These are phyloP conservation scores for Pisolithus albus DNA, from an alignment of 768 basidiomycete genomes.

Conservation along the genomic window DNA sequence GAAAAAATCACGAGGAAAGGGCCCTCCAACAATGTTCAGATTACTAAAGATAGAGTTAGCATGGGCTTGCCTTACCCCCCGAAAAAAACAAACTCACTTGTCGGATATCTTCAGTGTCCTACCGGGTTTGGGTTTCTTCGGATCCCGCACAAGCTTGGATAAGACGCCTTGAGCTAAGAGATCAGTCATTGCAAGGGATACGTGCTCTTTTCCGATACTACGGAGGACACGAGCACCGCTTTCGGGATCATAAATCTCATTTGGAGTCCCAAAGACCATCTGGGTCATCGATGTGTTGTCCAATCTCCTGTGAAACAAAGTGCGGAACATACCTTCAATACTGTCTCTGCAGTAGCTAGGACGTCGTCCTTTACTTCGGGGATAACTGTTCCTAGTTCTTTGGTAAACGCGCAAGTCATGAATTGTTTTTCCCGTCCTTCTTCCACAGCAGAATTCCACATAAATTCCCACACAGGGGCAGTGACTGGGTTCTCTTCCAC, in stretches of 20 bases:
- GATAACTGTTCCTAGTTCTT: slow-evolving; percentile 28
- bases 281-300: slow-evolving; percentile 22
- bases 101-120: slow-evolving; percentile 75
- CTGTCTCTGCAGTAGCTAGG: slow-evolving; percentile 55
- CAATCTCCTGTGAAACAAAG: background rate
- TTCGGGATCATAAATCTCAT: slow-evolving; percentile 61
- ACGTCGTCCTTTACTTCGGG: slow-evolving; percentile 27
- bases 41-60: slow-evolving; percentile 39
- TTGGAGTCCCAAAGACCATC: slow-evolving; percentile 75
- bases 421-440: slow-evolving; percentile 70
- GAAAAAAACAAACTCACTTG: slow-evolving; percentile 29
- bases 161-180: slow-evolving; percentile 61
- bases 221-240: slow-evolving; percentile 51
- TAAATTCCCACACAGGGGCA: slow-evolving; percentile 58
- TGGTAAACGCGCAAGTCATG: slow-evolving; percentile 49
- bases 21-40: slow-evolving; percentile 58
- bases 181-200: slow-evolving; percentile 49
- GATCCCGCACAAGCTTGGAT: slow-evolving; percentile 59
- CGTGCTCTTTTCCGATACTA: slow-evolving; percentile 47
- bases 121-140: slow-evolving; percentile 59
- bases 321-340: slow-evolving; percentile 51
- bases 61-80: background rate
- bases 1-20: slow-evolving; percentile 56
- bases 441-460: slow-evolving; percentile 67
- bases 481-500: slow-evolving; percentile 38